These are phyloP conservation scores for Narthecium ossifragum DNA, from an alignment of 106 monocot genomes.

Conservation along the genomic window DNA sequence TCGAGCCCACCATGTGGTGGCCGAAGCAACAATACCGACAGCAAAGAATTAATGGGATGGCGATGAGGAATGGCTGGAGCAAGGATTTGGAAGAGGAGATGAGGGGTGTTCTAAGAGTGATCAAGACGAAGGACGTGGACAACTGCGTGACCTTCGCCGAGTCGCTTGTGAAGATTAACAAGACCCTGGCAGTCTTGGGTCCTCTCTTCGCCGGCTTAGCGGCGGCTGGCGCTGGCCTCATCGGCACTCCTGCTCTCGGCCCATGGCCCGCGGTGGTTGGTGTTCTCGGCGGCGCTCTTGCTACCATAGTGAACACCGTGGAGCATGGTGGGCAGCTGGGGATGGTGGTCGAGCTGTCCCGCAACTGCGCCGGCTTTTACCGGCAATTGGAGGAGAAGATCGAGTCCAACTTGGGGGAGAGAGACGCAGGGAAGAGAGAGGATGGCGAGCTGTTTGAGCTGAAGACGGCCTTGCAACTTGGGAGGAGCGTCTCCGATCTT, in stretches of 20 bases:
- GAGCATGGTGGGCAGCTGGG: constrained; percentile 81
- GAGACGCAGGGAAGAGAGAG: constrained; percentile 35
- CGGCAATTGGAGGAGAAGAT: constrained; percentile 62
- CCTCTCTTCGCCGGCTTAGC: constrained; percentile 56
- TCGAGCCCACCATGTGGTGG: constrained; percentile 79
- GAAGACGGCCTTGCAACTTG: constrained; percentile 70
- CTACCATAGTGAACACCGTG: constrained; percentile 50
- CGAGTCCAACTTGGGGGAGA: constrained; percentile 36
- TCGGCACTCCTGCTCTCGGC: constrained; percentile 13
- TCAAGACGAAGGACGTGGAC: constrained; percentile 47
- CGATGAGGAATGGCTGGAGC: constrained; percentile 42
- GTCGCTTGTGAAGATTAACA: constrained; percentile 45
- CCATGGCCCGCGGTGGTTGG: constrained; percentile 23
- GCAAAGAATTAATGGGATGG: background rate
- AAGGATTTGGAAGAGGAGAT: constrained; percentile 41
- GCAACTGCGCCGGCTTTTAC: constrained; percentile 68
- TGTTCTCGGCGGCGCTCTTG: constrained; percentile 53
- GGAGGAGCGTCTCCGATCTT: constrained; percentile 53
- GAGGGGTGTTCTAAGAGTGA: constrained; percentile 34
- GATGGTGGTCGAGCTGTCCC: constrained; percentile 72
- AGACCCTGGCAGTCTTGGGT: constrained; percentile 41
- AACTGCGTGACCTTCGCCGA: constrained; percentile 40
- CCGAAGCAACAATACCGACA: constrained; percentile 10
- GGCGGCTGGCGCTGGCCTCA: constrained; percentile 24
- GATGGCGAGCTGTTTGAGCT: constrained; percentile 65